Percentiles rank a stretch among this genome's conserved stretches.
Evolutionary conservation across 176 grass and related monocot species (phyloP).

Genomic region (Bothriochloa decipiens): DNA sequence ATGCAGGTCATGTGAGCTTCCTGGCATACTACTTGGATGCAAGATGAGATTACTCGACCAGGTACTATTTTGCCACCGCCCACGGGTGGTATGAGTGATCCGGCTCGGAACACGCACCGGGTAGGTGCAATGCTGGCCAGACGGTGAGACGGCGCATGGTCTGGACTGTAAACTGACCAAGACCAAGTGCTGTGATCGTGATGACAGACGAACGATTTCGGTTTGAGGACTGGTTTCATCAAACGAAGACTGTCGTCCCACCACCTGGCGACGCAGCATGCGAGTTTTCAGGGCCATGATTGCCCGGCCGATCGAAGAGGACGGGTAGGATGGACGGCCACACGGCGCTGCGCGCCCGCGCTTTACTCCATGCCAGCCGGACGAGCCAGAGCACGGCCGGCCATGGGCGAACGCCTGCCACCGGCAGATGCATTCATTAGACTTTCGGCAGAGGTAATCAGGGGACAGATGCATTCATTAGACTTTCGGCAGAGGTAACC

Average conservation of each 20-base stretch:
- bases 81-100: neutral
- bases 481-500: slow-evolving; percentile 30
- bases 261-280: neutral
- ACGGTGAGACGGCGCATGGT: slow-evolving; percentile 9
- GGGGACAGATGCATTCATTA: slow-evolving; percentile 36
- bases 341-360: neutral
- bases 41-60: neutral
- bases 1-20: slow-evolving; percentile 43
- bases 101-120: neutral
- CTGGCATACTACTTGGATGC: neutral
- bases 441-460: slow-evolving; percentile 21
- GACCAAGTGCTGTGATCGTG: neutral
- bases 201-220: neutral
- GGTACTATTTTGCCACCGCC: no score
- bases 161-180: neutral
- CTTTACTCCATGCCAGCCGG: slow-evolving; percentile 30
- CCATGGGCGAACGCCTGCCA: slow-evolving; percentile 6
- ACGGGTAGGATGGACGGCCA: neutral
- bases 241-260: neutral
- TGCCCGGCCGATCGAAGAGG: neutral
- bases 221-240: neutral
- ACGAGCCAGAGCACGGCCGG: neutral
- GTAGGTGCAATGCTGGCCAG: neutral
- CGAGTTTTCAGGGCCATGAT: neutral
- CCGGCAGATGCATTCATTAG: slow-evolving; percentile 36